Evolutionary conservation across 2,329 filamentous ascomycete species (phyloP).

Genomic region (Scorias spongiosa): DNA sequence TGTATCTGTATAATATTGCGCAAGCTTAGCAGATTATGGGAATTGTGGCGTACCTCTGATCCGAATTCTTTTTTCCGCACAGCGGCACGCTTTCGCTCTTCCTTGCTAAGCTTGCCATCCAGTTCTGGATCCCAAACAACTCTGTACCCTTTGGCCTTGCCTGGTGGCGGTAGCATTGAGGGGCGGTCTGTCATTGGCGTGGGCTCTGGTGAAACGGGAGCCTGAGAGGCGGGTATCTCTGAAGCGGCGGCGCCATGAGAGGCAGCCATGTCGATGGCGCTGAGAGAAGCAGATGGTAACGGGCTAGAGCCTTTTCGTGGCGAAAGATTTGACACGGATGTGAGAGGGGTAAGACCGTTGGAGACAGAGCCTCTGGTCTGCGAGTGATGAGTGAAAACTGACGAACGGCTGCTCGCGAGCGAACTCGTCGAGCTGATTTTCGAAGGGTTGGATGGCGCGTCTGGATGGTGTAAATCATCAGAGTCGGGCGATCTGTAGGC

Average conservation of each 20-base stretch:
- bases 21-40: constrained; percentile 23
- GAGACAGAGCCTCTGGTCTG: constrained; percentile 35
- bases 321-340: constrained; percentile 47
- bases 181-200: constrained; percentile 22
- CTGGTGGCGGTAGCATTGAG: constrained; percentile 35
- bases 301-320: constrained; percentile 45
- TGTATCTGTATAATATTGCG: constrained; percentile 19
- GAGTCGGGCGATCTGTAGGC: constrained; percentile 16
- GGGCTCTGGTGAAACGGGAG: constrained; percentile 26
- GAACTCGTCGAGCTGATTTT: constrained; percentile 54
- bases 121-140: constrained; percentile 48
- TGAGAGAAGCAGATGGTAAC: constrained; percentile 9
- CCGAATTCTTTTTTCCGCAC: constrained; percentile 22
- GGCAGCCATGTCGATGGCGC: constrained; percentile 12
- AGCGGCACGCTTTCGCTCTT: constrained; percentile 34
- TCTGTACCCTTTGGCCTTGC: constrained; percentile 42
- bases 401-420: constrained; percentile 53
- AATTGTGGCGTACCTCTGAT: constrained; percentile 26
- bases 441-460: constrained; percentile 12
- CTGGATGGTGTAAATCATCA: constrained; percentile 16
- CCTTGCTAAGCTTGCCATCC: constrained; percentile 41
- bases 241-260: constrained; percentile 10
- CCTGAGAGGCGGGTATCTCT: constrained; percentile 10
- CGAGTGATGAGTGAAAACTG: constrained; percentile 48
- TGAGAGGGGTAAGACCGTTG: constrained; percentile 48